Percentiles rank a stretch among this genome's conserved stretches.
Evolutionary conservation across 805 yeast species (phyloP).

Genomic region (Candida schatavii): DNA sequence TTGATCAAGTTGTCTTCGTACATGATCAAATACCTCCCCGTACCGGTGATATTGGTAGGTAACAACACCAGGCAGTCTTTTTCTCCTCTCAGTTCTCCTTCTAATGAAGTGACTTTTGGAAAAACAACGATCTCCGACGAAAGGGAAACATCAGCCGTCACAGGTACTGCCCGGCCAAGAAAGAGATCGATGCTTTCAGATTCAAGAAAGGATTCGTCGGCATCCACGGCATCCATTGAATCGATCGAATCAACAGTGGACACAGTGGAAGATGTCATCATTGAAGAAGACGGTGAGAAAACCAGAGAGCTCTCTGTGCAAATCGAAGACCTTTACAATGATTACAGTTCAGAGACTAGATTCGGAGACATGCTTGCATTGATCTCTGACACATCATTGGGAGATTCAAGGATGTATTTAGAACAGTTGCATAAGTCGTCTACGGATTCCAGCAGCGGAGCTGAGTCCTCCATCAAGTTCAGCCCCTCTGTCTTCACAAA

Average conservation of each 20-base stretch:
- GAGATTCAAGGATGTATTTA: constrained; percentile 25
- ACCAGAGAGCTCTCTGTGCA: background rate
- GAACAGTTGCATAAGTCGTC: constrained; percentile 13
- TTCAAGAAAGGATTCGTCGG: background rate
- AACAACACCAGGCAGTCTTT: constrained; percentile 7
- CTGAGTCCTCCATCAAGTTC: constrained; percentile 2
- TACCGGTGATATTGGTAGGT: constrained; percentile 39
- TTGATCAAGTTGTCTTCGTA: constrained; percentile 37
- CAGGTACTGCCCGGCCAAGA: background rate
- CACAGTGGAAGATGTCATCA: background rate
- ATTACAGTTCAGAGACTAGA: constrained; percentile 1
- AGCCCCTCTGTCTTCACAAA: constrained; percentile 17
- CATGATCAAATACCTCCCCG: constrained; percentile 35
- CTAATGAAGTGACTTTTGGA: background rate
- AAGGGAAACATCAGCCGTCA: background rate
- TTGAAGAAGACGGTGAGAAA: background rate
- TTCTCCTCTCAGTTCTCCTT: background rate
- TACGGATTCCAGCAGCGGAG: background rate
- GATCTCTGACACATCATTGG: constrained; percentile 25
- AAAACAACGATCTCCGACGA: background rate
- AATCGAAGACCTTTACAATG: background rate
- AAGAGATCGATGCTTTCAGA: background rate
- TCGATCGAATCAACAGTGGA: constrained; percentile 3
- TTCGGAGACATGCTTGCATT: constrained; percentile 22
- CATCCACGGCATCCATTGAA: background rate